Conservation (phyloP, 805 yeast species). For the Ogataea ramenticola region DNA sequence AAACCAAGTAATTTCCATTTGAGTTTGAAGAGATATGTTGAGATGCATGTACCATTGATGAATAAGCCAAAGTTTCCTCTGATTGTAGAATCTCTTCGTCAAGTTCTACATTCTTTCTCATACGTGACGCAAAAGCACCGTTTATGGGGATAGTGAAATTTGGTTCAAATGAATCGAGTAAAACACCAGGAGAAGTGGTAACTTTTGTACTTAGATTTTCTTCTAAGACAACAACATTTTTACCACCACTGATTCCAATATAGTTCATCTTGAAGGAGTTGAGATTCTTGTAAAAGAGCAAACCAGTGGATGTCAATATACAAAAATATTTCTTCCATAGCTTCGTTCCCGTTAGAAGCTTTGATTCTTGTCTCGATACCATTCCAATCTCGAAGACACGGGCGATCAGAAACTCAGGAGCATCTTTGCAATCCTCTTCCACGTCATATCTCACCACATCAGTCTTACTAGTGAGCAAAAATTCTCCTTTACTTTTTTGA, state of each 20-base stretch:
- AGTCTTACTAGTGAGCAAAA: slow-evolving; percentile 11
- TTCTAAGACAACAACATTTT: slow-evolving; percentile 21
- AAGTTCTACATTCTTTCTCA: slow-evolving; percentile 15
- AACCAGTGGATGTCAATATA: slow-evolving; percentile 43
- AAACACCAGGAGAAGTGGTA: slow-evolving; percentile 8
- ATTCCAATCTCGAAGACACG: slow-evolving; percentile 35
- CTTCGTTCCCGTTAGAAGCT: slow-evolving; percentile 16
- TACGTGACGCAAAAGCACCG: slow-evolving; percentile 23
- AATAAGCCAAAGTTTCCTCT: background rate
- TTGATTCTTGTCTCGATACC: slow-evolving; percentile 32
- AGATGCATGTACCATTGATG: background rate
- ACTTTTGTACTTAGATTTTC: slow-evolving; percentile 11
- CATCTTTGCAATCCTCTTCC: background rate
- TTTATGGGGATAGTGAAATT: slow-evolving; percentile 13
- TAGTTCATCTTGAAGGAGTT: slow-evolving; percentile 27
- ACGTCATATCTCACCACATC: slow-evolving; percentile 7
- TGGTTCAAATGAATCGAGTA: slow-evolving; percentile 20
- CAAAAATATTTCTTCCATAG: slow-evolving; percentile 40
- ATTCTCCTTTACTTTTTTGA: slow-evolving; percentile 18
- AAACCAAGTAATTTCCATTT: background rate
- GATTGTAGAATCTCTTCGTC: slow-evolving; percentile 13
- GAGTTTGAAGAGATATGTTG: background rate
- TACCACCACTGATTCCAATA: slow-evolving; percentile 5
- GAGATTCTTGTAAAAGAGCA: slow-evolving; percentile 36
- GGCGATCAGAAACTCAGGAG: slow-evolving; percentile 17